Conservation (phyloP, 768 basidiomycete genomes). For the Boletus rex-veris region DNA sequence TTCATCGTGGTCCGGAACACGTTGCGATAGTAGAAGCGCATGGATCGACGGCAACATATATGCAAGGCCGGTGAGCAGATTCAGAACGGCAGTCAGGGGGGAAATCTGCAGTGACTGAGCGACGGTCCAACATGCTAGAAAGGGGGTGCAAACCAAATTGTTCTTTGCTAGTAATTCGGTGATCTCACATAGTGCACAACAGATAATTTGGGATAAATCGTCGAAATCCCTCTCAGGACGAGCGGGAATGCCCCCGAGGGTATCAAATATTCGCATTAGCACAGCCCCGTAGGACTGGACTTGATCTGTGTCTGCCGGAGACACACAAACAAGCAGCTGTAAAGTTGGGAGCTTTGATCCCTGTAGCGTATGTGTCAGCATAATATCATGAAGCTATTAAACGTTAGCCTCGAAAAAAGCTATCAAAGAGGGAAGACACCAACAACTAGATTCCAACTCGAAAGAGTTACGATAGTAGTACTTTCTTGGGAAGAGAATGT, state of each 20-base stretch:
- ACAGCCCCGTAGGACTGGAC: slow-evolving; percentile 39
- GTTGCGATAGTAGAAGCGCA: slow-evolving; percentile 33
- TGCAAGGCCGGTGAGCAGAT: slow-evolving; percentile 46
- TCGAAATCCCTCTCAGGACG: slow-evolving; percentile 19
- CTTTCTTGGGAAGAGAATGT: slow-evolving; percentile 26
- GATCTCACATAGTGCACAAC: slow-evolving; percentile 39
- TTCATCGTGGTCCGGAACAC: slow-evolving; percentile 22
- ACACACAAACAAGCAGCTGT: slow-evolving; percentile 47
- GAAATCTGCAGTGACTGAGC: slow-evolving; percentile 35
- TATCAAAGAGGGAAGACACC: slow-evolving; percentile 8
- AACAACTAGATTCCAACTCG: slow-evolving; percentile 59
- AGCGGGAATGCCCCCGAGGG: slow-evolving; percentile 25
- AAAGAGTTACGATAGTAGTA: slow-evolving; percentile 35
- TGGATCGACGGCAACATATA: slow-evolving; percentile 49
- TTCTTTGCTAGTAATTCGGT: slow-evolving; percentile 34
- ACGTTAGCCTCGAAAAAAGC: slow-evolving; percentile 2
- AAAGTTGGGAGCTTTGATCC: slow-evolving; percentile 43
- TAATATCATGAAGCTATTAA: slow-evolving; percentile 52
- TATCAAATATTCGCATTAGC: slow-evolving; percentile 37
- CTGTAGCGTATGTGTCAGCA: slow-evolving; percentile 54
- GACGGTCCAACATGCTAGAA: not conserved
- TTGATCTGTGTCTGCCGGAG: slow-evolving; percentile 24
- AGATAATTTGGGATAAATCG: slow-evolving; percentile 26
- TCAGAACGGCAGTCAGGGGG: slow-evolving; percentile 49
- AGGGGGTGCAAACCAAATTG: slow-evolving; percentile 38